These are phyloP conservation scores for Aristolochia fimbriata DNA, from an alignment of 164 flowering plant species.

Conservation along the genomic window DNA sequence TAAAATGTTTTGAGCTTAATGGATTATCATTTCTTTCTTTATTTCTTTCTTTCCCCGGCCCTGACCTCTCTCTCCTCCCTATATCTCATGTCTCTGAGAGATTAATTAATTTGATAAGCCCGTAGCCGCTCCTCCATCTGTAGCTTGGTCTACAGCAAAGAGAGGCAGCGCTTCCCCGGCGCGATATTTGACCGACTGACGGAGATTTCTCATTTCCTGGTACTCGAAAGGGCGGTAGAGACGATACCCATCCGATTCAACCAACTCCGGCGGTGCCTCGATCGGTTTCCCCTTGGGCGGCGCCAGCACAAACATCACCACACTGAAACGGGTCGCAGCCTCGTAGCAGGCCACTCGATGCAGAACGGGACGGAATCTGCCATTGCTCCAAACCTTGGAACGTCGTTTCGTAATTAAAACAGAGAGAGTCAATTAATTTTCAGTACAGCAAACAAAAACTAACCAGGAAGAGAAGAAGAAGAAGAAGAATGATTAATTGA, in stretches of 20 bases:
- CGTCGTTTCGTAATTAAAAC: too few relatives aligned
- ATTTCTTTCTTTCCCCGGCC: too few relatives aligned
- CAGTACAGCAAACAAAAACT: too few relatives aligned
- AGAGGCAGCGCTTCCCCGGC: slow-evolving; percentile 61
- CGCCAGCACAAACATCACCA: slow-evolving; percentile 55
- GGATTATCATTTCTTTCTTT: too few relatives aligned
- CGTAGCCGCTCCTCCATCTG: too few relatives aligned
- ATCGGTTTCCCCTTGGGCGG: slow-evolving; percentile 34
- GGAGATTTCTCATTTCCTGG: slow-evolving; percentile 40
- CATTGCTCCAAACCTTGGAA: slow-evolving; percentile 79
- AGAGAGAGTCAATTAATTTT: too few relatives aligned
- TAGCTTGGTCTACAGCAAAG: background rate
- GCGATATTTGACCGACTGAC: slow-evolving; percentile 24
- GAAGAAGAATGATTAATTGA: too few relatives aligned
- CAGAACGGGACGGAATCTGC: slow-evolving; percentile 48
- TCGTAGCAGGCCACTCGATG: slow-evolving; percentile 63
- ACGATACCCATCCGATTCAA: slow-evolving; percentile 46
- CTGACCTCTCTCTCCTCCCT: too few relatives aligned
- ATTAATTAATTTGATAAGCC: too few relatives aligned
- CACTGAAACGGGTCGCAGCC: slow-evolving; percentile 39
- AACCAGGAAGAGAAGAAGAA: too few relatives aligned
- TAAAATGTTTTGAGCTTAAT: too few relatives aligned
- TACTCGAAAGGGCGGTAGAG: slow-evolving; percentile 38
- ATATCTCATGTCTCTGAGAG: too few relatives aligned
- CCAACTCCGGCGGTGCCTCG: slow-evolving; percentile 38